phyloP scores from a whole-genome alignment of 2,329 filamentous ascomycete genomes.

The Rhytidhysteron rufulum region DNA sequence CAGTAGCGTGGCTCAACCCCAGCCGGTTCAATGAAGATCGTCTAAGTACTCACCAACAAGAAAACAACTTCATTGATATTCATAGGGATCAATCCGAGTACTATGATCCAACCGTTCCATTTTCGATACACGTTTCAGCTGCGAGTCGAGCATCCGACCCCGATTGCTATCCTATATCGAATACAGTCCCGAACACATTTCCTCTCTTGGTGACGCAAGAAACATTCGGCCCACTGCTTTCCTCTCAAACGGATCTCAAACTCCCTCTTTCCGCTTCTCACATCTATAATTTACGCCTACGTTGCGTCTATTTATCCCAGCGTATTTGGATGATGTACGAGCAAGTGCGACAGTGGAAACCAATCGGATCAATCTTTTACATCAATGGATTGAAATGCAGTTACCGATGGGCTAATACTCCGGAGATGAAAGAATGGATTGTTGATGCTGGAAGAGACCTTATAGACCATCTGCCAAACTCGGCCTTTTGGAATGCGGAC shows the following conservation, averaged over 20 bases:
- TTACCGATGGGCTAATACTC: slow-evolving; percentile 3
- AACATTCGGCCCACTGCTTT: not conserved
- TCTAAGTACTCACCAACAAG: no score
- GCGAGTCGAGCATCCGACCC: no score
- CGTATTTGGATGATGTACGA: slow-evolving; percentile 11
- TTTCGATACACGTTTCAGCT: no score
- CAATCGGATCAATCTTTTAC: slow-evolving; percentile 6
- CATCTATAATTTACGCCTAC: not conserved
- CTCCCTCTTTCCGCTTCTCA: slow-evolving; percentile 1
- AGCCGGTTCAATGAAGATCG: no score
- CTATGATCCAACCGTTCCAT: no score
- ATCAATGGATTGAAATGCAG: slow-evolving; percentile 4
- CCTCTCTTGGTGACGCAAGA: not conserved
- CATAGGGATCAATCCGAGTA: no score
- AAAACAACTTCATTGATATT: no score
- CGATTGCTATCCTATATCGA: no score
- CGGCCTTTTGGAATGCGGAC: not conserved
- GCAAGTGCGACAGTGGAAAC: slow-evolving; percentile 7
- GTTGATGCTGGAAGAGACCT: slow-evolving; percentile 1
- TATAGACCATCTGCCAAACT: slow-evolving; percentile 1
- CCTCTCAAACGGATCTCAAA: not conserved
- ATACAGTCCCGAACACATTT: not conserved
- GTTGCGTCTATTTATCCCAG: slow-evolving; percentile 4
- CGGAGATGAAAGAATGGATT: slow-evolving; percentile 5
- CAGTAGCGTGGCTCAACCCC: no score